Evolutionary conservation across 2,329 filamentous ascomycete species (phyloP), one percentile per base, ranked within the genome.

Genomic region (Sclerotinia trifoliorum): DNA sequence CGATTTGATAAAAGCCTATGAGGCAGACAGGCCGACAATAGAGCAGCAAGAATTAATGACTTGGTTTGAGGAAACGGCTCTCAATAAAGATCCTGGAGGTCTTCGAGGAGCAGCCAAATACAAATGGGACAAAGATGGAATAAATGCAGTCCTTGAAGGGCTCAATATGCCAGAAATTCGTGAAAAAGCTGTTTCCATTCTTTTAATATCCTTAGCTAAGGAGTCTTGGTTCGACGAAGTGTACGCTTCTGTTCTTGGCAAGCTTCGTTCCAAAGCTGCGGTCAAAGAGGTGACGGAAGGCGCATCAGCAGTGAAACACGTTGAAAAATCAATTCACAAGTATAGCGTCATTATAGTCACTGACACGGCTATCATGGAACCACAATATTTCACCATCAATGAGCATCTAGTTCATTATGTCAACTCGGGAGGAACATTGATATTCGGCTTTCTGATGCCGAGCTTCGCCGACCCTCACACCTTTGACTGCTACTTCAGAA

Each of bases 81-180:
- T 19, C 15, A 64, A 54, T 11, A 42, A 42, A 2, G 49, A 64
- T 44, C 3, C 32, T 5, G 8, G 1, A 10, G 49, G 61, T 4
- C 49, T 64, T 1, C 32, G 61, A 5, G 49, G 61, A 46, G 57
- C 5, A 7, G 57, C 57, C 39, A 63, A 39, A 5, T 39, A 51
- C n/a, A 11, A n/a, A 5, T 63, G 60, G 60, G 26, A 63, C 60
- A 63, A 63, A 63, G 60, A 62, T 21, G 17, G 5, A 19, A 19
- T 62, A 8, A 62, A 35, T 35, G 5, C 11, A n/a, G 7, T 7
- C 3, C 2, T 62, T 1, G 0, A 49, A 5, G 21, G 17, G 15
- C 26, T 62, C 4, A 10, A 62, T 7, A 35, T 2, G 7, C 24
- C 58, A 21, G 4, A 24, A 0, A 5, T 10, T 1, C 4, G 19